Base-by-base conservation (phyloP, 495 filamentous ascomycete genomes). In the Pyrenula aspistea region DNA sequence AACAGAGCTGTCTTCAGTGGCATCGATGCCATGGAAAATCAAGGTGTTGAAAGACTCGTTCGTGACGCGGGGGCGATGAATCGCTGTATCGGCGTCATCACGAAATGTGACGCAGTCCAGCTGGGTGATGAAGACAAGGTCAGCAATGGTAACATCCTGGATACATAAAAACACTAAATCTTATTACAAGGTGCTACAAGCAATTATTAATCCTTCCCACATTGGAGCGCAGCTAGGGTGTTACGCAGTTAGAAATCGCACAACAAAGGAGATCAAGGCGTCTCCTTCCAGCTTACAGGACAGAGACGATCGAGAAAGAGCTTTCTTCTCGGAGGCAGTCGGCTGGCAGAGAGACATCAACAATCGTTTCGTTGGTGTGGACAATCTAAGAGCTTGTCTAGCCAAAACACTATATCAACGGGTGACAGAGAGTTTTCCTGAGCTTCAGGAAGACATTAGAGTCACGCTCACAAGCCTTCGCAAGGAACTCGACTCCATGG, bases 171-270 rank as follows among this genome's bases (percentile, higher is more conserved):
- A 19, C 24, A 53, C 49, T n/a, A 20, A 54, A 25, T 24, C 55
- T 54, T 22, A 57, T 53, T 15, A 10, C 12, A 22, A 67, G 42
- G 56, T 71, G 23, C 62, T 72, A 0, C 51, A 63, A 19, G 62
- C 31, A 42, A 42, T 42, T 15, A 42, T 8, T 68, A 22, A 65
- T 65, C 11, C 42, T 63, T 31, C 69, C 70, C 54, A 59, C 60
- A 53, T 59, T 68, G 42, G 65, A 66, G 2, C 47, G 65, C 22
- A 62, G 1, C 71, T 78, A 25, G 77, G 79, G 12, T 83, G 76
- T 71, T 79, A 72, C 57, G 65, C 77, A 10, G 73, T 83, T 0
- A 70, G 66, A 10, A 83, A 82, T 54, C 76, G 70, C 12, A 68
- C 68, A 2, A 70, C 71, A n/a, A 58, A 69, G 20, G 74, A 80